Percentiles rank a stretch among this genome's conserved stretches.
Evolutionary conservation across 1,284 basidiomycete species (phyloP).

Genomic region (Trichosporon ovoides): DNA sequence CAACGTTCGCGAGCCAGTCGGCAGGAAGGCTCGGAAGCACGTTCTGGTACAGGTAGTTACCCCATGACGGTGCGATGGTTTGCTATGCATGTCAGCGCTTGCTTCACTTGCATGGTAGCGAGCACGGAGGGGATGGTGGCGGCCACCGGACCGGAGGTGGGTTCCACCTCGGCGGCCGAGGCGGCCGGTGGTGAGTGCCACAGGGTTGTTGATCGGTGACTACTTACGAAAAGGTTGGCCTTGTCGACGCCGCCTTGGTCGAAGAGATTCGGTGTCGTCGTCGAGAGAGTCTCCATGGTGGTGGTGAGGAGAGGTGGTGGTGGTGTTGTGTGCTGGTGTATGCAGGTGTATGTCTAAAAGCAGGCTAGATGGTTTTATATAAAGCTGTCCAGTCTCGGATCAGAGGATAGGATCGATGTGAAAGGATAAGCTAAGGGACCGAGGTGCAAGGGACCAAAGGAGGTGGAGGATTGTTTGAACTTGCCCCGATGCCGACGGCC

Average conservation of each 20-base stretch:
- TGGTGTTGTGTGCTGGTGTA: no score
- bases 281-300: background rate
- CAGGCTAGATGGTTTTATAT: background rate
- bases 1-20: constrained; percentile 24
- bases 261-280: background rate
- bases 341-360: background rate
- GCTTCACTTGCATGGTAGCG: background rate
- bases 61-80: constrained; percentile 35
- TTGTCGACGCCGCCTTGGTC: constrained; percentile 1
- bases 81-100: constrained; percentile 11
- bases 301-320: no score
- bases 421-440: no score
- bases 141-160: background rate
- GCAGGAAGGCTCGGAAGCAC: constrained; percentile 29
- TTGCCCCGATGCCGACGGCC: constrained; percentile 2
- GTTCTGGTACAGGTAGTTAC: constrained; percentile 43
- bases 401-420: no score
- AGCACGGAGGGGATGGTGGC: background rate
- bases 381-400: no score
- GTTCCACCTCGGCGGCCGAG: background rate
- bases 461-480: background rate
- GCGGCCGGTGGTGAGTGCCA: background rate
- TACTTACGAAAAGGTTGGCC: constrained; percentile 6
- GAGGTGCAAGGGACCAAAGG: background rate
- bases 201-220: background rate